These are phyloP conservation scores for Verticillium dahliae DNA, from an alignment of 2,329 filamentous ascomycete genomes.

Conservation along the genomic window DNA sequence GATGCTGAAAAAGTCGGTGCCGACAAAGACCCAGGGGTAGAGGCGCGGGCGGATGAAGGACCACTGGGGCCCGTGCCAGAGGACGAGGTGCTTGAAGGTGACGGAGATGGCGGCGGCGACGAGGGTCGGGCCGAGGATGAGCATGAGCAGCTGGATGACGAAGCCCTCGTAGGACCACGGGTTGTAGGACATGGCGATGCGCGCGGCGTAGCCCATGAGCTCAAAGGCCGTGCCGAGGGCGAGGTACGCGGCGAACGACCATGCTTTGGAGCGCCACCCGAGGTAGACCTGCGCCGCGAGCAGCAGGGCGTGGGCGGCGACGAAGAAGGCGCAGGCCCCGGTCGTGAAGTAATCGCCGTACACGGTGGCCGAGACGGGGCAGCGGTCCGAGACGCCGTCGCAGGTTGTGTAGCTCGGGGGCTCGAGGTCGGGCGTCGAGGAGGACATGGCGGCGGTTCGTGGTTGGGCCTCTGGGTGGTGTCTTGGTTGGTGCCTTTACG, in stretches of 20 bases:
- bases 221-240: conserved; percentile 32
- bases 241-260: conserved; percentile 27
- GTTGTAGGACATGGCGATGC: conserved; percentile 31
- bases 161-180: conserved; percentile 32
- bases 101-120: conserved; percentile 36
- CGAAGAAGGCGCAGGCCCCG: conserved; percentile 22
- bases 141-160: conserved; percentile 33
- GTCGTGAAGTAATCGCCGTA: conserved; percentile 18
- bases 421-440: not conserved
- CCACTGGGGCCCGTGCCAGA: conserved; percentile 31
- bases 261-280: conserved; percentile 26
- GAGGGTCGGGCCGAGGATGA: conserved; percentile 33
- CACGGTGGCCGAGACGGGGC: conserved; percentile 14
- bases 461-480: not conserved
- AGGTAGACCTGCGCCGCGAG: conserved; percentile 24
- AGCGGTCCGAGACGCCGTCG: not conserved
- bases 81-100: conserved; percentile 35
- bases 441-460: not conserved
- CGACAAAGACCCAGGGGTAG: conserved; percentile 42
- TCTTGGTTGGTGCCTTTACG: too few relatives aligned
- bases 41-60: conserved; percentile 29
- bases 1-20: conserved; percentile 33
- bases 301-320: conserved; percentile 24
- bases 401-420: conserved; percentile 1
- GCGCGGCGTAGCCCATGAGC: conserved; percentile 32